Percentiles rank a stretch among this genome's conserved stretches.
These are phyloP conservation scores for Saprolegnia diclina DNA, from an alignment of 352 stramenopile genomes.

Conservation along the genomic window DNA sequence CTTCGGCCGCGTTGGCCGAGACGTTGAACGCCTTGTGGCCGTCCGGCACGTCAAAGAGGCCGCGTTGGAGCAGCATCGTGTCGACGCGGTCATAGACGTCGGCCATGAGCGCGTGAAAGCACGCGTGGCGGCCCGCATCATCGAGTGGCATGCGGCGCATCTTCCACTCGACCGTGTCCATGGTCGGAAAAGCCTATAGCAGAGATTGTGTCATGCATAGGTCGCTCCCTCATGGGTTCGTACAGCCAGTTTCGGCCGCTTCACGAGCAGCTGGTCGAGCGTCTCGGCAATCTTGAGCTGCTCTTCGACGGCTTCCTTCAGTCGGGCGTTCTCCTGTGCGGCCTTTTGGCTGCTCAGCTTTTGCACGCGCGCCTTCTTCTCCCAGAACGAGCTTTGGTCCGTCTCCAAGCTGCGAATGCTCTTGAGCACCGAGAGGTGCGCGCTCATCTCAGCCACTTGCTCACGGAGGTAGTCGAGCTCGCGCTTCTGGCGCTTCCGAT, in stretches of 20 bases:
- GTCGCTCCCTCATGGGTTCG: neutral
- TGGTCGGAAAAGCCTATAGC: neutral
- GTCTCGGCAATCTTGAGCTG: constrained; percentile 8
- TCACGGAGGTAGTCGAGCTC: constrained; percentile 6
- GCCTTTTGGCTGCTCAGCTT: constrained; percentile 8
- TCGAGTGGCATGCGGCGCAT: constrained; percentile 11
- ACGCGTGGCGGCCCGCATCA: neutral
- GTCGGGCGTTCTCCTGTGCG: neutral
- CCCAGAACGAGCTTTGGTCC: constrained; percentile 1
- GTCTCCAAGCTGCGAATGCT: constrained; percentile 2
- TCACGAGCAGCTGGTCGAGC: neutral
- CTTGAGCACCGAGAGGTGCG: neutral
- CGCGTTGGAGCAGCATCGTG: constrained; percentile 14
- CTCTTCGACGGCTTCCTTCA: constrained; percentile 1
- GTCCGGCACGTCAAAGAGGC: constrained; percentile 1
- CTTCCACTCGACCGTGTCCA: constrained; percentile 18
- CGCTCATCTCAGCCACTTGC: constrained; percentile 3
- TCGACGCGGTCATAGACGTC: constrained; percentile 19
- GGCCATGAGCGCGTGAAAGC: constrained; percentile 15
- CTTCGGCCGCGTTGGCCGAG: neutral
- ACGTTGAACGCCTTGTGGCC: constrained; percentile 3
- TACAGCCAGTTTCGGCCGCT: constrained; percentile 5
- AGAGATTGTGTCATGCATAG: neutral
- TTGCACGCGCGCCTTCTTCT: constrained; percentile 2
- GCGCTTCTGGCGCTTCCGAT: neutral